Percentiles rank a stretch among this genome's conserved stretches.
Evolutionary conservation across 2,329 filamentous ascomycete species (phyloP).

Genomic region (Graphilbum ipis-grandicollis): DNA sequence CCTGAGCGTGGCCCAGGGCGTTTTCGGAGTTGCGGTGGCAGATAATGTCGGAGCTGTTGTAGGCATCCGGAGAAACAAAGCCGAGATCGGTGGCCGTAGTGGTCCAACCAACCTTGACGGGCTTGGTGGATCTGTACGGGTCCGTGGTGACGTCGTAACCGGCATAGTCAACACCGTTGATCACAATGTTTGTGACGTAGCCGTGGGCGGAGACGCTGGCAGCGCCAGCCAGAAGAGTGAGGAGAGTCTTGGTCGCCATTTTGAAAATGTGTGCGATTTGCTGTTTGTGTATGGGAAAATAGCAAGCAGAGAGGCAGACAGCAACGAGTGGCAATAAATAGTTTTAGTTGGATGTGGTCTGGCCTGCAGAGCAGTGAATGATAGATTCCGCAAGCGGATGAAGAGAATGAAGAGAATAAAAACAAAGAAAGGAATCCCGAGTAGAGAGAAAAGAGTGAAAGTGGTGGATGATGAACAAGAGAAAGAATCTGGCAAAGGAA

Average conservation of each 20-base stretch:
- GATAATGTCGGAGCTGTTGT: conserved; percentile 23
- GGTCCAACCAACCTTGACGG: conserved; percentile 22
- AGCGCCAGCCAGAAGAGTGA: conserved; percentile 25
- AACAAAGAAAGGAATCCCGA: no score
- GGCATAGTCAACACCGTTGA: conserved; percentile 41
- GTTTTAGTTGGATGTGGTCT: no score
- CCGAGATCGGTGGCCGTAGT: conserved; percentile 28
- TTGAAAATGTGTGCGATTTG: no score
- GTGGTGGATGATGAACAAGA: no score
- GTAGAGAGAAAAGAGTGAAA: no score
- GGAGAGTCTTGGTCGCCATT: conserved; percentile 1
- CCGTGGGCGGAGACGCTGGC: conserved; percentile 29
- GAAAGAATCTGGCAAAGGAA: no score
- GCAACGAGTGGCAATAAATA: no score
- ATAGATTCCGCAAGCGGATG: no score
- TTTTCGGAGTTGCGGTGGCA: conserved; percentile 25
- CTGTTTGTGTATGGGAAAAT: no score
- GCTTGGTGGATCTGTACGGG: conserved; percentile 19
- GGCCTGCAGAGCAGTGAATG: no score
- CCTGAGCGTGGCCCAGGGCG: conserved; percentile 18
- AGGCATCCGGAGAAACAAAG: conserved; percentile 26
- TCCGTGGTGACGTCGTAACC: conserved; percentile 22
- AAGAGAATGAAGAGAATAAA: no score
- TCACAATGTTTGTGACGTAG: conserved; percentile 25
- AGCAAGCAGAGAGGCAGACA: no score